phyloP scores from a whole-genome alignment of 768 basidiomycete species.

The Antrodiella citrinella region DNA sequence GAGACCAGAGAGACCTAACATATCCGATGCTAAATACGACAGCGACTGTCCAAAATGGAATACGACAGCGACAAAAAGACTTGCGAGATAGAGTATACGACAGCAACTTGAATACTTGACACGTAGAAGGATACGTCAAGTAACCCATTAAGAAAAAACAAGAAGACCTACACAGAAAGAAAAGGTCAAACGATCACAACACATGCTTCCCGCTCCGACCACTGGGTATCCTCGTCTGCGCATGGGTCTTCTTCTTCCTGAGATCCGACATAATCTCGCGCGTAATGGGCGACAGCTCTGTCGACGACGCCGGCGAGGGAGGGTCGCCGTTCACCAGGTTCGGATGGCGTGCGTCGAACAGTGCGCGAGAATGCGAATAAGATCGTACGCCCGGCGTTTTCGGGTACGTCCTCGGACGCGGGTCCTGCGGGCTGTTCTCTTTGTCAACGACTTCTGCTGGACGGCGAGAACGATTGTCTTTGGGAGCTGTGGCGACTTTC shows the following conservation, averaged over 20 bases:
- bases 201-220: not conserved
- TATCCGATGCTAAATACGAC: not conserved
- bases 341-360: constrained; percentile 24
- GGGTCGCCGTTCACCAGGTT: constrained; percentile 15
- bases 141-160: not conserved
- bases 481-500: not conserved
- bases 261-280: constrained; percentile 61
- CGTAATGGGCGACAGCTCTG: constrained; percentile 65
- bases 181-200: not conserved
- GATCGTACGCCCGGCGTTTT: constrained; percentile 36
- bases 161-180: not conserved
- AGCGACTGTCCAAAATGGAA: not conserved
- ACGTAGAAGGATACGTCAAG: not conserved
- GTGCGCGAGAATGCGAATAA: constrained; percentile 18
- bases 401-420: not conserved
- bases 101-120: not conserved
- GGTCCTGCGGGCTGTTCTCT: constrained; percentile 17
- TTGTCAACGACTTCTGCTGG: constrained; percentile 11
- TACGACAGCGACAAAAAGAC: not conserved
- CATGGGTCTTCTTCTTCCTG: constrained; percentile 29
- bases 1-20: not conserved
- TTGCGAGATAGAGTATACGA: not conserved
- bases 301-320: constrained; percentile 62
- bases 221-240: constrained; percentile 2
- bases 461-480: not conserved